phyloP scores from a whole-genome alignment of 75 land plant species.

The Selaginella moellendorffii region DNA sequence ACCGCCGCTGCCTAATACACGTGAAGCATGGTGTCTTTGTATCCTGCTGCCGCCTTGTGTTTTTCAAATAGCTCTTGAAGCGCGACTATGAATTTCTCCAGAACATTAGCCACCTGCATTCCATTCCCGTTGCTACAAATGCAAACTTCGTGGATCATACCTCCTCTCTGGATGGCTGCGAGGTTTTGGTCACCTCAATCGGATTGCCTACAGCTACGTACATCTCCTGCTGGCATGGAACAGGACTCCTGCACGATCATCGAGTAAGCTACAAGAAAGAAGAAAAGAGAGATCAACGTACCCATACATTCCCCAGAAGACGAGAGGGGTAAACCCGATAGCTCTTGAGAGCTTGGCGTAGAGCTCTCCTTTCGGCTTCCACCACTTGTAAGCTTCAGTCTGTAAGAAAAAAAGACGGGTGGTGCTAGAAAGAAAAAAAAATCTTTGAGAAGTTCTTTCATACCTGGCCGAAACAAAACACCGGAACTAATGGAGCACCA shows the following conservation, averaged over 20 bases:
- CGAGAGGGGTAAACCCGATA: constrained; percentile 57
- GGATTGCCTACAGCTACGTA: constrained; percentile 81
- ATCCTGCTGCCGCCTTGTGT: constrained; percentile 49
- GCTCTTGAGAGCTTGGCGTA: constrained; percentile 42
- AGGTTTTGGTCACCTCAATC: constrained; percentile 49
- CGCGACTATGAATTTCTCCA: constrained; percentile 38
- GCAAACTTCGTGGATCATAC: too few species aligned
- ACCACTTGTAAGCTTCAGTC: constrained; percentile 40
- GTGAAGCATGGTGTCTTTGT: constrained; percentile 36
- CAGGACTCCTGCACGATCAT: constrained; percentile 75
- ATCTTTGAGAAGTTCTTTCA: background rate
- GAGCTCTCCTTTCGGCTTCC: constrained; percentile 71
- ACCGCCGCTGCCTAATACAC: constrained; percentile 38
- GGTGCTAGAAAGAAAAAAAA: background rate
- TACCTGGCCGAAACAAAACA: constrained; percentile 94
- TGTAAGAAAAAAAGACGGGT: constrained; percentile 11
- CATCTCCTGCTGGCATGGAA: constrained; percentile 54
- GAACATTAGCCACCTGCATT: constrained; percentile 47
- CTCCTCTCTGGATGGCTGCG: constrained; percentile 66
- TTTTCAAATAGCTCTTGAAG: constrained; percentile 51
- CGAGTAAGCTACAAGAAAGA: too few species aligned
- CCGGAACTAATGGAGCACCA: constrained; percentile 74
- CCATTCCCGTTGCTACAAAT: too few species aligned
- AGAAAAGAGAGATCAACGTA: constrained; percentile 13
- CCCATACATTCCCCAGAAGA: constrained; percentile 91